Conservation (phyloP, 441 rosid species). For the Pelargonium citronellum region DNA sequence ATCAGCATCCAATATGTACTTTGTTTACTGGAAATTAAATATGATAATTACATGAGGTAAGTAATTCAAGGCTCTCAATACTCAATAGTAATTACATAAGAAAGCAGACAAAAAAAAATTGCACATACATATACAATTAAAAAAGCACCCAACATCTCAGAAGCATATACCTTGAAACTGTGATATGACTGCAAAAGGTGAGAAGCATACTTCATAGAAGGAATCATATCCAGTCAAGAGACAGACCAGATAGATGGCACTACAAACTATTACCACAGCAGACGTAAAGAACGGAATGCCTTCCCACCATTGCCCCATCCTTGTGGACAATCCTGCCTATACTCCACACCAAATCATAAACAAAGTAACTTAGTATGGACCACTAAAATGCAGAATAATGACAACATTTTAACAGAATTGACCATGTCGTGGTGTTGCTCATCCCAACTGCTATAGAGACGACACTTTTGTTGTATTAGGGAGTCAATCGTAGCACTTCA, state of each 20-base stretch:
- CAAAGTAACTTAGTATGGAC: not conserved
- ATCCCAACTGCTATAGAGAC: not conserved
- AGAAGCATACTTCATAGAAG: conserved; percentile 74
- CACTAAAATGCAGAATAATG: not conserved
- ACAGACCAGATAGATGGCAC: conserved; percentile 59
- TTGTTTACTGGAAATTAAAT: no score
- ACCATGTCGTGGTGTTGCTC: not conserved
- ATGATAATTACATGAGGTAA: not conserved
- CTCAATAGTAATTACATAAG: not conserved
- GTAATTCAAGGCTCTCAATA: not conserved
- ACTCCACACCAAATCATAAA: not conserved
- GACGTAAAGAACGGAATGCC: conserved; percentile 81
- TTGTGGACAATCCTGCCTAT: conserved; percentile 77
- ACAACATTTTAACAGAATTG: not conserved
- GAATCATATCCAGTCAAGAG: conserved; percentile 81
- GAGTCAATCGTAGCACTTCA: not conserved
- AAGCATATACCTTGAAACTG: conserved; percentile 64
- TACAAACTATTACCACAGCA: conserved; percentile 62
- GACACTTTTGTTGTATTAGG: not conserved
- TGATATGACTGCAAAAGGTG: conserved; percentile 60
- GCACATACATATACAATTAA: not conserved
- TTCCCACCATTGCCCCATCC: conserved; percentile 83
- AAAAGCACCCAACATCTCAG: not conserved
- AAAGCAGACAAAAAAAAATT: not conserved
- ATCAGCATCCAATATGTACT: not conserved